Evolutionary conservation across 177 flowering plant genomes (phyloP).

Genomic region (Vitis hybrid): DNA sequence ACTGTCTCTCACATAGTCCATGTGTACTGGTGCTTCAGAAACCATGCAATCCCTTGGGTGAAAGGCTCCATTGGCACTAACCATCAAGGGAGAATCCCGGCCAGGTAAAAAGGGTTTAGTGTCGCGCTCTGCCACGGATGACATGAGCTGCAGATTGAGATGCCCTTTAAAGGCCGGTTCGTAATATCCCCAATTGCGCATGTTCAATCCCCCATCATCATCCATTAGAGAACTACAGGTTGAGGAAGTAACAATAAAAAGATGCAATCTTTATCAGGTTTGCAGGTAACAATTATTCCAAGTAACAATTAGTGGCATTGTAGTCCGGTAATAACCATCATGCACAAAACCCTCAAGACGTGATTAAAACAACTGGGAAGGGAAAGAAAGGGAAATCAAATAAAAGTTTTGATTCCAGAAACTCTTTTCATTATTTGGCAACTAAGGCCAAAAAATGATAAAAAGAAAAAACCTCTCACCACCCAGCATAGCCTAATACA

Average conservation of each 20-base stretch:
- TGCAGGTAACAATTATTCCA: background rate
- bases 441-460: too few species aligned
- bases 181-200: slow-evolving; percentile 81
- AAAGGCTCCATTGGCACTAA: slow-evolving; percentile 42
- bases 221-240: slow-evolving; percentile 52
- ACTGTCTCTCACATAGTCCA: slow-evolving; percentile 45
- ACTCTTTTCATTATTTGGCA: too few species aligned
- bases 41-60: slow-evolving; percentile 47
- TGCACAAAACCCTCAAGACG: slow-evolving; percentile 5
- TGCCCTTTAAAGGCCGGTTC: slow-evolving; percentile 57
- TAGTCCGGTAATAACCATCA: background rate
- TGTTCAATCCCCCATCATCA: slow-evolving; percentile 56
- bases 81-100: slow-evolving; percentile 45
- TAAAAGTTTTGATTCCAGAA: too few species aligned
- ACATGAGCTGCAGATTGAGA: slow-evolving; percentile 73
- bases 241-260: slow-evolving; percentile 9
- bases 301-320: slow-evolving; percentile 11
- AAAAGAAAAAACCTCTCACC: too few species aligned
- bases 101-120: slow-evolving; percentile 51
- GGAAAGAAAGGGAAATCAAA: too few species aligned
- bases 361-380: background rate
- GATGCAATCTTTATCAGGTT: slow-evolving; percentile 5
- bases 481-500: too few species aligned
- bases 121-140: slow-evolving; percentile 52
- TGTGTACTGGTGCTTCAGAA: slow-evolving; percentile 42